Conservation (phyloP, 2,329 filamentous ascomycete genomes). For the Arthrobotrys musiformis region DNA sequence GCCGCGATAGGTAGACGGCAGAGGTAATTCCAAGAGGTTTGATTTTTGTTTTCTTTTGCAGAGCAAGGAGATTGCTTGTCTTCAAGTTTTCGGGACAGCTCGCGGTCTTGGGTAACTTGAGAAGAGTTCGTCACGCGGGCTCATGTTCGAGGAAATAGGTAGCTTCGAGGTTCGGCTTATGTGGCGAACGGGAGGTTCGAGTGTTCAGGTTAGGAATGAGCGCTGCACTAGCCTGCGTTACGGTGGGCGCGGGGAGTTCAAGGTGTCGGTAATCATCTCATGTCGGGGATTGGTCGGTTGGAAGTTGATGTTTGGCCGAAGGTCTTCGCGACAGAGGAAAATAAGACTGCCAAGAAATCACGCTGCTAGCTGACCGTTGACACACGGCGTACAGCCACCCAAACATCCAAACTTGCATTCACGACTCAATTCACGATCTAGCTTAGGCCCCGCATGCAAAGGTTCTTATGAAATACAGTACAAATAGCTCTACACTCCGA, state of each 20-base stretch:
- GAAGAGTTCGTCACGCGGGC: conserved; percentile 17
- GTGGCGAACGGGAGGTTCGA: neutral
- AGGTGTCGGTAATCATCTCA: neutral
- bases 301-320: neutral
- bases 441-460: too few relatives aligned
- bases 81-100: conserved; percentile 44
- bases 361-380: neutral
- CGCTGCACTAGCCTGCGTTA: conserved; percentile 11
- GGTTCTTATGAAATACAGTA: too few relatives aligned
- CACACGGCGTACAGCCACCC: too few relatives aligned
- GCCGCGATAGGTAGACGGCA: neutral
- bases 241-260: conserved; percentile 1
- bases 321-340: neutral
- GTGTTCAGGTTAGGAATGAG: neutral
- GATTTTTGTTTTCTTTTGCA: neutral
- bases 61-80: neutral
- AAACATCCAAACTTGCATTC: neutral
- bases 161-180: neutral
- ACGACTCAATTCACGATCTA: neutral
- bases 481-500: neutral
- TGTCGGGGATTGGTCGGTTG: neutral
- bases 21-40: neutral
- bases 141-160: conserved; percentile 29
- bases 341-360: neutral
- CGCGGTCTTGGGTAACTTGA: conserved; percentile 25